Base-by-base conservation (phyloP, 441 rosid species). In the Erodium texanum region DNA sequence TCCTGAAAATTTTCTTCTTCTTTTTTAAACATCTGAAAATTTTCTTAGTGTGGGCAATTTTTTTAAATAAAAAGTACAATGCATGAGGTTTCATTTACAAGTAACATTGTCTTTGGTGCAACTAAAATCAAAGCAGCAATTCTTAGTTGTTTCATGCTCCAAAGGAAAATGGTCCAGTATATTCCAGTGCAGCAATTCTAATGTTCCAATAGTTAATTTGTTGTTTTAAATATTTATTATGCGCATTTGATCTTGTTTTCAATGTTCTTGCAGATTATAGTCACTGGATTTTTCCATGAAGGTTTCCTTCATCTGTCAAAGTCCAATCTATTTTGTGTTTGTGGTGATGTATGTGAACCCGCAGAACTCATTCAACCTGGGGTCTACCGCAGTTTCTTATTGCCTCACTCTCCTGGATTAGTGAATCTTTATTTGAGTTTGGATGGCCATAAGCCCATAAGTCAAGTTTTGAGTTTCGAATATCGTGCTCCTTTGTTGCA, bases 361-460 rank as follows among this genome's bases (percentile, higher is more conserved):
- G 88, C 83, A 15, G 96, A 89, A 66, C 65, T 81, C 82, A 80
- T 94, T 68, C 98, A 92, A 79, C 66, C 64, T 75, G 99, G 99
- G 69, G 98, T 89, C 22, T 94, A 94, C 73, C 89, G 96, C 73
- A 89, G 97, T 80, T 81, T 82, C 24, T 34, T 92, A 71, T 76
- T 87, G 4, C 89, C 88, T 43, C 93, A 86, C 66, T 77, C 89
- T 66, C 87, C 96, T 71, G 99, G 96, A 66, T 23, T 83, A 6
- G 89, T 85, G 62, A 84, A 80, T 77, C 76, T 94, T 11, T 89
- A 74, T 83, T 72, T 89, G 76, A 92, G 97, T 80, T 76, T 80
- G 43, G 99, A 94, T 78, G 94, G 93, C 24, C 84, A 78, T 75
- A 83, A 81, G 54, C 92, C 98, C 8, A 82, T 90, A 78, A 94